phyloP scores from a whole-genome alignment of 495 filamentous ascomycete species.

The Aspergillus homomorphus region DNA sequence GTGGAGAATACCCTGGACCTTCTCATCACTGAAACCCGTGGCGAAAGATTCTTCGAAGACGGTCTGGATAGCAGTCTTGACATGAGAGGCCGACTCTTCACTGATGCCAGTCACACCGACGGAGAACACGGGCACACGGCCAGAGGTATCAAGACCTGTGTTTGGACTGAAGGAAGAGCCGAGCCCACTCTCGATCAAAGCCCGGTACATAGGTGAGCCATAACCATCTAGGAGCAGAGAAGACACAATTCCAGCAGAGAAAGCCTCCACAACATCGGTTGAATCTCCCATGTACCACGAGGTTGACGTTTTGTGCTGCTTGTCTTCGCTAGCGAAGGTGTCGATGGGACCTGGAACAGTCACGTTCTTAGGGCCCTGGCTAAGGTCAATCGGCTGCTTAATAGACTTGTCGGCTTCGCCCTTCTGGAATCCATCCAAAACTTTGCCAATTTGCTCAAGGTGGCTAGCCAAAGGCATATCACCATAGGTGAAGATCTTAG shows the following conservation, averaged over 20 bases:
- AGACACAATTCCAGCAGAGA: constrained; percentile 76
- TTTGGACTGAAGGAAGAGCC: constrained; percentile 94
- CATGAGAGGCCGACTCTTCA: constrained; percentile 69
- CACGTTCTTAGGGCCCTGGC: constrained; percentile 60
- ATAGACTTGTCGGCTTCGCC: constrained; percentile 68
- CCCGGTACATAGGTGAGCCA: constrained; percentile 87
- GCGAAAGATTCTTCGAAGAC: constrained; percentile 62
- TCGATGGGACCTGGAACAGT: constrained; percentile 82
- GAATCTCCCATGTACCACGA: constrained; percentile 89
- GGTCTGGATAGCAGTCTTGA: constrained; percentile 67
- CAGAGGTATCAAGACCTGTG: constrained; percentile 79
- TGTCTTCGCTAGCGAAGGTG: constrained; percentile 76
- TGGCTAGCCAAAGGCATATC: constrained; percentile 84
- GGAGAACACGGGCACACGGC: constrained; percentile 77
- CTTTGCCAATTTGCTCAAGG: constrained; percentile 68
- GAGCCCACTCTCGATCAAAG: constrained; percentile 85
- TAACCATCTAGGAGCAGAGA: constrained; percentile 88
- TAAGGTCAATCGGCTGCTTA: constrained; percentile 71
- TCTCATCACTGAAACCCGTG: constrained; percentile 80
- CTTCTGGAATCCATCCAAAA: constrained; percentile 66
- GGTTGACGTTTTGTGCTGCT: constrained; percentile 87
- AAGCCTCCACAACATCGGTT: constrained; percentile 77
- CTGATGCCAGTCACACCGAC: constrained; percentile 84
- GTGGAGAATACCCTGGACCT: constrained; percentile 90
- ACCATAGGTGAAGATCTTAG: constrained; percentile 92